A percentile compares a stretch with the other conserved stretches of the same genome.
Evolutionary conservation across 352 stramenopile species (phyloP).

Genomic region (Phytophthora constricta): DNA sequence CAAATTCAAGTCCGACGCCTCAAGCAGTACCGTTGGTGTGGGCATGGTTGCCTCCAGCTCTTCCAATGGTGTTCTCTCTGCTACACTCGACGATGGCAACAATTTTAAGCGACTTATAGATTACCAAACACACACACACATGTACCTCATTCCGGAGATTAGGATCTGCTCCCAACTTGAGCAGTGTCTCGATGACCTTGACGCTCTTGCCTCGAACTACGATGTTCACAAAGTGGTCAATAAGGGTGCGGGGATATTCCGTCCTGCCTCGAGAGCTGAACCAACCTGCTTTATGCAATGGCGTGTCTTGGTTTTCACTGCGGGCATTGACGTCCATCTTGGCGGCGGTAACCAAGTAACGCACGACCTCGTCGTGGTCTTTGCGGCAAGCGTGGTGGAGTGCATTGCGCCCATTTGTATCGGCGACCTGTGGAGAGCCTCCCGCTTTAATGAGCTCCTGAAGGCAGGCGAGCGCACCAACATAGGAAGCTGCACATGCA

Average conservation of each 20-base stretch:
- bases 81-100: neutral
- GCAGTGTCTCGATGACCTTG: constrained; percentile 60
- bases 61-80: constrained; percentile 71
- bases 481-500: constrained; percentile 52
- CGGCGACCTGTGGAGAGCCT: constrained; percentile 41
- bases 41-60: constrained; percentile 50
- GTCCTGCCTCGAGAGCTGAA: neutral
- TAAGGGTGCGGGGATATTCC: no score
- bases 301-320: constrained; percentile 78
- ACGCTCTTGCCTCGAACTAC: constrained; percentile 58
- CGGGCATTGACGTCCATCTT: constrained; percentile 65
- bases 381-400: constrained; percentile 82
- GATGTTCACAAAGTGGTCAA: no score
- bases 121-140: neutral
- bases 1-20: no score
- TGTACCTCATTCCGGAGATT: constrained; percentile 66
- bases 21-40: constrained; percentile 41
- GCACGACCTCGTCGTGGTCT: constrained; percentile 70
- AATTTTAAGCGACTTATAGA: neutral
- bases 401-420: constrained; percentile 70
- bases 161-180: constrained; percentile 68
- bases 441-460: constrained; percentile 62
- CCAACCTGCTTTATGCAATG: constrained; percentile 80
- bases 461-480: constrained; percentile 58
- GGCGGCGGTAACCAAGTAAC: constrained; percentile 50